phyloP scores from a whole-genome alignment of 257 asterid genomes.

The Forsythia viridissima region DNA sequence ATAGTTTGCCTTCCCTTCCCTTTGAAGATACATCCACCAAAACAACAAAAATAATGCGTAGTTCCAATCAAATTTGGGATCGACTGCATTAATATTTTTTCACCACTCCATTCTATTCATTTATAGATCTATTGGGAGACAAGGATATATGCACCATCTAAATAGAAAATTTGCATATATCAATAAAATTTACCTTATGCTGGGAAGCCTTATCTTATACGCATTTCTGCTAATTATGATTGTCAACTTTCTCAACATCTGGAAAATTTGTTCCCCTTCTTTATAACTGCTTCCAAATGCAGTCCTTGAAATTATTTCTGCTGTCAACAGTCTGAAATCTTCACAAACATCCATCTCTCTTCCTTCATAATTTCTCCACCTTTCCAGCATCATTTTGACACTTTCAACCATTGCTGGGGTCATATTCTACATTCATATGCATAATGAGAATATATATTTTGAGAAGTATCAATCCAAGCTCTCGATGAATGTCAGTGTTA shows the following conservation, averaged over 20 bases:
- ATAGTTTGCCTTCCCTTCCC: not conserved
- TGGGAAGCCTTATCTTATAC: not conserved
- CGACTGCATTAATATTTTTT: not conserved
- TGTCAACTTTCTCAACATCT: conserved; percentile 7
- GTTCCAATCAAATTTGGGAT: not conserved
- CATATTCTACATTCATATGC: conserved; percentile 7
- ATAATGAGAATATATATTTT: not conserved
- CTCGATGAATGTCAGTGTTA: not conserved
- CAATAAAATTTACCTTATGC: conserved; percentile 9
- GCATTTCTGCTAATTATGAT: conserved; percentile 5
- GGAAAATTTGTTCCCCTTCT: conserved; percentile 19
- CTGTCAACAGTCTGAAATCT: conserved; percentile 12
- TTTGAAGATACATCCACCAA: not conserved
- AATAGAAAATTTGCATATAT: not conserved
- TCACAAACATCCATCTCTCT: conserved; percentile 2
- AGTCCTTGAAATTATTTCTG: conserved; percentile 23
- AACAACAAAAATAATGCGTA: not conserved
- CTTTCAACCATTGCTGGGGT: conserved; percentile 21
- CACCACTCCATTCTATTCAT: not conserved
- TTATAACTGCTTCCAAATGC: conserved; percentile 26
- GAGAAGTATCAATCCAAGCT: not conserved
- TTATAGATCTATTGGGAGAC: not conserved
- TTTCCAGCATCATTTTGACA: conserved; percentile 20
- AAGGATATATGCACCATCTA: not conserved
- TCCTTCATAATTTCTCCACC: conserved; percentile 2